Evolutionary conservation across 306 rosid species (phyloP).

Genomic region (Lagenaria siceraria): DNA sequence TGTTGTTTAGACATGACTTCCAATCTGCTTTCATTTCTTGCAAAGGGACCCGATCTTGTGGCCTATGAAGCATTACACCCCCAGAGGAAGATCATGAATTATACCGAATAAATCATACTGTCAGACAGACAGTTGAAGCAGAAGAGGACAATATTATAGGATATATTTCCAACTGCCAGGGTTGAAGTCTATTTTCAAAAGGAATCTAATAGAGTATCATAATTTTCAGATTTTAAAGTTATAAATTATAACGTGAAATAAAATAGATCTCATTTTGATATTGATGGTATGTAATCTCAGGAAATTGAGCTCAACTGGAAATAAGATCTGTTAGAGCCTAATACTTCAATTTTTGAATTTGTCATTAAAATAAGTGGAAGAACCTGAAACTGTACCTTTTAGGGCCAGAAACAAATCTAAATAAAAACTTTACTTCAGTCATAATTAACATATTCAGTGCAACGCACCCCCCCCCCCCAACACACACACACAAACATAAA

Average conservation of each 20-base stretch:
- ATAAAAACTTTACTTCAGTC: conserved; percentile 9
- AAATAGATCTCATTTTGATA: background rate
- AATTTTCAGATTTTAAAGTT: background rate
- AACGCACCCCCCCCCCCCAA: background rate
- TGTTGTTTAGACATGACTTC: conserved; percentile 71
- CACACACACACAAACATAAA: no score
- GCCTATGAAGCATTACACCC: conserved; percentile 41
- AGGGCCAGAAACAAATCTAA: conserved; percentile 80
- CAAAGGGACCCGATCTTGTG: conserved; percentile 86
- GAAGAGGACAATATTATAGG: background rate
- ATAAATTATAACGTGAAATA: background rate
- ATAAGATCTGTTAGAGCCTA: background rate
- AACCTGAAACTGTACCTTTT: conserved; percentile 43
- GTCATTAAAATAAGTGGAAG: background rate
- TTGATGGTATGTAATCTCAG: background rate
- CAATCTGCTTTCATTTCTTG: conserved; percentile 81
- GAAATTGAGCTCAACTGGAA: background rate
- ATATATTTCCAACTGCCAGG: background rate
- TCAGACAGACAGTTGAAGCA: background rate
- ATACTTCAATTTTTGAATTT: background rate
- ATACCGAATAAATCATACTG: background rate
- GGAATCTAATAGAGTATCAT: background rate
- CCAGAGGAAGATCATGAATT: background rate
- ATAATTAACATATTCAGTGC: background rate
- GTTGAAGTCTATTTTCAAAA: background rate